Evolutionary conservation across 78 protist genomes (phyloP).

Genomic region (Pelomyxa schiedti): DNA sequence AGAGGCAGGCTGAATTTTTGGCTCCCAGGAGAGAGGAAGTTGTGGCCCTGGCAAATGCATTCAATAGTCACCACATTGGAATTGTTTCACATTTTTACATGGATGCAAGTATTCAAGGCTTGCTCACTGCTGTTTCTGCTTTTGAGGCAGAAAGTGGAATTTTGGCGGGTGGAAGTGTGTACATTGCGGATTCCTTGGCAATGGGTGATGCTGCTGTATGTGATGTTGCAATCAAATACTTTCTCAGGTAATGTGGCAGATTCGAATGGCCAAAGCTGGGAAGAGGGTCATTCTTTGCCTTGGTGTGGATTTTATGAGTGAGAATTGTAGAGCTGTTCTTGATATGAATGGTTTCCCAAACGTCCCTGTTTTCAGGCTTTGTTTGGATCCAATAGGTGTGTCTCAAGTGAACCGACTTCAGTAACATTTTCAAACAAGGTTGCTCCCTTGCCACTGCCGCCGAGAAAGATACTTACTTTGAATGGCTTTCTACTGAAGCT

Average conservation of each 20-base stretch:
- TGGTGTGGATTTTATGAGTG: slow-evolving; percentile 21
- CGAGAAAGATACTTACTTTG: not conserved
- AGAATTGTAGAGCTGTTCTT: slow-evolving; percentile 11
- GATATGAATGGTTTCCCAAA: not conserved
- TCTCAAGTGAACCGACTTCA: no score
- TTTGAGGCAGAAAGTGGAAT: not conserved
- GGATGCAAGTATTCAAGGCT: slow-evolving; percentile 12
- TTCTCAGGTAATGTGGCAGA: no score
- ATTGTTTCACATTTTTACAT: slow-evolving; percentile 14
- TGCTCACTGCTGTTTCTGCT: not conserved
- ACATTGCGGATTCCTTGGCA: slow-evolving; percentile 8
- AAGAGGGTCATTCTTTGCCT: not conserved
- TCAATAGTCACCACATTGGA: not conserved
- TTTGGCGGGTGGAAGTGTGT: no score
- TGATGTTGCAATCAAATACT: no score
- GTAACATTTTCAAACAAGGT: no score
- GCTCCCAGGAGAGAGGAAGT: not conserved
- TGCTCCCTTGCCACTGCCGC: slow-evolving; percentile 17
- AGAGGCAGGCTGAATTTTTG: slow-evolving; percentile 17
- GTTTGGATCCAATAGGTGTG: not conserved
- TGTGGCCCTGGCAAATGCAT: not conserved
- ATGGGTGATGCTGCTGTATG: slow-evolving; percentile 22
- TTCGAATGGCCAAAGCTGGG: slow-evolving; percentile 6
- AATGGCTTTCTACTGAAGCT: not conserved
- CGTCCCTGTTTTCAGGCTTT: slow-evolving; percentile 3